A percentile compares a stretch with the other conserved stretches of the same genome.
Conservation (phyloP, 495 filamentous ascomycete genomes). For the Penicilliopsis zonata region DNA sequence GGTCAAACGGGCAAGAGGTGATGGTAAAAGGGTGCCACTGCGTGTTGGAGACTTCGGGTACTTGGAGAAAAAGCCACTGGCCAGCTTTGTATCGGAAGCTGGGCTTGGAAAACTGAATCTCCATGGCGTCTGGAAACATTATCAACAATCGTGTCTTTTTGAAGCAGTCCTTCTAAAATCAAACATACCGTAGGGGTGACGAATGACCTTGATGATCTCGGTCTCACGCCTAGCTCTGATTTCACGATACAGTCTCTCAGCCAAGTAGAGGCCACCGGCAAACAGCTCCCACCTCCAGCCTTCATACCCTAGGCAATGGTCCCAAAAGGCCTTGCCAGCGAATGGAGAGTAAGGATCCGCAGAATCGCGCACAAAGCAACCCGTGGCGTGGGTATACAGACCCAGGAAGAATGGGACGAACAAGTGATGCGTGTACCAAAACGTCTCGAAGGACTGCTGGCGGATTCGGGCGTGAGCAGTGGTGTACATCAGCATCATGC, state of each 20-base stretch:
- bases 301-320: slow-evolving; percentile 88
- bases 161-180: not conserved
- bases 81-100: slow-evolving; percentile 97
- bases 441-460: slow-evolving; percentile 94
- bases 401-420: slow-evolving; percentile 92
- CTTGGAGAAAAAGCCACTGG: slow-evolving; percentile 94
- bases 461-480: slow-evolving; percentile 88
- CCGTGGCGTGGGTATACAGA: slow-evolving; percentile 90
- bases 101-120: slow-evolving; percentile 93
- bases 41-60: slow-evolving; percentile 71
- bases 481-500: slow-evolving; percentile 98
- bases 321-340: slow-evolving; percentile 69
- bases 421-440: slow-evolving; percentile 98
- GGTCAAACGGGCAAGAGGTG: slow-evolving; percentile 93
- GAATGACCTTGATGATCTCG: slow-evolving; percentile 84
- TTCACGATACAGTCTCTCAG: slow-evolving; percentile 87
- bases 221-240: slow-evolving; percentile 70
- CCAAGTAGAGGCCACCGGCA: slow-evolving; percentile 74
- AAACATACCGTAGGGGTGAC: slow-evolving; percentile 85
- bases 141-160: not conserved
- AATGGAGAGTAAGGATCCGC: slow-evolving; percentile 67
- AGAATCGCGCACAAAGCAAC: slow-evolving; percentile 87
- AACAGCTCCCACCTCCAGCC: slow-evolving; percentile 96
- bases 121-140: slow-evolving; percentile 63
- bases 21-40: slow-evolving; percentile 99